These are phyloP conservation scores for Saccharomycopsis sp. DNA, from an alignment of 805 yeast genomes.

Conservation along the genomic window DNA sequence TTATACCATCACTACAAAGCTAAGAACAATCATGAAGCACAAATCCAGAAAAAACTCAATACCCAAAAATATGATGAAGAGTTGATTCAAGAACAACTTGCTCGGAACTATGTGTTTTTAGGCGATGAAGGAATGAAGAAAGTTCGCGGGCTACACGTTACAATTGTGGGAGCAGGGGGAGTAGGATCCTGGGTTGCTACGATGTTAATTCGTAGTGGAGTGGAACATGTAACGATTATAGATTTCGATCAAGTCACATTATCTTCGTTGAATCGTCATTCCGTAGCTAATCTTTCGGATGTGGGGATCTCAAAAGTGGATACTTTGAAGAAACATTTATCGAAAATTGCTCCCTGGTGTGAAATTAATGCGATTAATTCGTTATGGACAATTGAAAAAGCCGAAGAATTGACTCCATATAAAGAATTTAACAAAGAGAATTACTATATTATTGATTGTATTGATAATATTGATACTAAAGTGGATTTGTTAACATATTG, in stretches of 20 bases:
- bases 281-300: conserved; percentile 83
- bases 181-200: conserved; percentile 96
- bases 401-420: conserved; percentile 39
- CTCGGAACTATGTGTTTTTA: conserved; percentile 86
- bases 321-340: conserved; percentile 59
- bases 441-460: conserved; percentile 83
- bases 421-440: conserved; percentile 41
- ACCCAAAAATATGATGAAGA: conserved; percentile 55
- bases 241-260: conserved; percentile 96
- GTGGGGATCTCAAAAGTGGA: conserved; percentile 90
- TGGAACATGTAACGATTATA: conserved; percentile 63
- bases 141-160: conserved; percentile 64
- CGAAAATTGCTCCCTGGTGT: conserved; percentile 88
- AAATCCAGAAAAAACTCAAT: too few species aligned
- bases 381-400: conserved; percentile 61
- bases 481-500: conserved; percentile 79
- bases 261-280: conserved; percentile 86
- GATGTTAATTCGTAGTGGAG: conserved; percentile 87
- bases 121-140: conserved; percentile 75
- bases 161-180: conserved; percentile 91
- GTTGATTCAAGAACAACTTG: conserved; percentile 81
- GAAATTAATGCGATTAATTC: conserved; percentile 67
- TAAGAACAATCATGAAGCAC: too few species aligned
- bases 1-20: too few species aligned
- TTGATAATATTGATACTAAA: conserved; percentile 95